Conservation (phyloP, 2,329 filamentous ascomycete genomes). For the Lasiodiplodia sp. region DNA sequence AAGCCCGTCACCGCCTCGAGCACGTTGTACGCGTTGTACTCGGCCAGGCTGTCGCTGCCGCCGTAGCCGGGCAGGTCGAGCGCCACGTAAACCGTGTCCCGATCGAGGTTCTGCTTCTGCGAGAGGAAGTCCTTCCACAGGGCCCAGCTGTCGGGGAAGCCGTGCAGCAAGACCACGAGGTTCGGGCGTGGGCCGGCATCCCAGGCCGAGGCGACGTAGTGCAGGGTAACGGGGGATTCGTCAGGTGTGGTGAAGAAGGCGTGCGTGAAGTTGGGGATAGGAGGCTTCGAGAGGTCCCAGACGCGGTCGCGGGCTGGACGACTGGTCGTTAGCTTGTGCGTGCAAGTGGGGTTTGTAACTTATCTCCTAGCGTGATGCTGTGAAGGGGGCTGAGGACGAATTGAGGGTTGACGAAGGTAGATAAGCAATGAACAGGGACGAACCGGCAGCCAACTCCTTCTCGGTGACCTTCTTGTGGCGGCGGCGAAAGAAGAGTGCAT, state of each 20-base stretch:
- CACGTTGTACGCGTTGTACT: slow-evolving; percentile 59
- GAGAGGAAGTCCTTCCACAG: slow-evolving; percentile 61
- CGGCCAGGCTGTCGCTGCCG: slow-evolving; percentile 60
- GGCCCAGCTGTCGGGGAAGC: slow-evolving; percentile 66
- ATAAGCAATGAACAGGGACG: slow-evolving; percentile 9
- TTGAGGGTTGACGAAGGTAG: neutral
- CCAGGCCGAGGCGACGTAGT: slow-evolving; percentile 58
- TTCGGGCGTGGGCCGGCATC: slow-evolving; percentile 31
- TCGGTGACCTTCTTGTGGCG: slow-evolving; percentile 39
- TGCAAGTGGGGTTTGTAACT: neutral
- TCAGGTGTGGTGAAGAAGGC: slow-evolving; percentile 56
- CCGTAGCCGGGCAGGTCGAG: slow-evolving; percentile 67
- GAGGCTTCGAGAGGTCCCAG: slow-evolving; percentile 61
- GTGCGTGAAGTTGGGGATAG: slow-evolving; percentile 56
- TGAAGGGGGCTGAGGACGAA: neutral
- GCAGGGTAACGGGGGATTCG: slow-evolving; percentile 55
- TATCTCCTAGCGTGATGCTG: neutral
- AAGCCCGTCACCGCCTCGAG: slow-evolving; percentile 63
- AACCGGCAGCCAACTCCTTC: slow-evolving; percentile 40
- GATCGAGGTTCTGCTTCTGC: slow-evolving; percentile 22
- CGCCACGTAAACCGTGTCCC: slow-evolving; percentile 58
- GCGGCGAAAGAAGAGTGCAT: slow-evolving; percentile 40
- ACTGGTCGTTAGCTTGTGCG: slow-evolving; percentile 17
- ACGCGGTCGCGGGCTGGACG: slow-evolving; percentile 58
- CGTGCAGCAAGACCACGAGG: slow-evolving; percentile 64